Evolutionary conservation across 805 yeast genomes (phyloP), one percentile per base, ranked within the genome.

Genomic region (Myxozyma vanderwaltii): DNA sequence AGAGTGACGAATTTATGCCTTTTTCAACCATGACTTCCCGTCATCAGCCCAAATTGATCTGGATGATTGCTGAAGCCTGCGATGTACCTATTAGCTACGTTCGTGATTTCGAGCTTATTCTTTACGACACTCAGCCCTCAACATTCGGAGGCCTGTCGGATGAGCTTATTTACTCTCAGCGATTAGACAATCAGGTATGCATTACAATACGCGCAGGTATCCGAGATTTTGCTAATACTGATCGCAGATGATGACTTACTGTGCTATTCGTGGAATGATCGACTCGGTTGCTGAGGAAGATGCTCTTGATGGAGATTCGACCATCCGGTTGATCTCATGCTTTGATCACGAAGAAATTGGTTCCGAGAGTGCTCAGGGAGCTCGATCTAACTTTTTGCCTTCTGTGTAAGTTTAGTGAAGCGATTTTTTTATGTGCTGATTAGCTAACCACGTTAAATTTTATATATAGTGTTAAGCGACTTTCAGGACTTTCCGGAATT

Each of bases 321-420:
- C 89, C 45, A 84, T 90, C 43, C 85, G 87, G 69, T 72, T 91
- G 70, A 79, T 91, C 55, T 85, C 96, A 0, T 77, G 91, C 60
- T 92, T 94, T 72, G 99, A 92, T 72, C 98, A 94, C 73, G 99
- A 92, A 74, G 99, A 92, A 73, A 81, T 92, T 66, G 99, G 99
- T 0, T 91, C 97, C 1, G 79, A 84, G 7, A 87, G 96, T 17
- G 96, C 96, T 13, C 97, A 92, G 74, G 99, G 99, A 64, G 99
- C 99, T 0, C 91, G 89, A 69, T 90, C 97, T 1, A 88, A 91
- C 60, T 89, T 94, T 71, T 76, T 92, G 55, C 94, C 94, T 23
- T 88, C 90, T 67, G 79, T 89, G 36, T 59, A 48, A 4, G 43
- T 19, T n/a, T 35, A 54, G 21, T 4, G 13, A 5, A 54, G 21